A percentile compares a stretch with the other conserved stretches of the same genome.
Conservation (phyloP, 345 rosid species). For the Acer negundo region DNA sequence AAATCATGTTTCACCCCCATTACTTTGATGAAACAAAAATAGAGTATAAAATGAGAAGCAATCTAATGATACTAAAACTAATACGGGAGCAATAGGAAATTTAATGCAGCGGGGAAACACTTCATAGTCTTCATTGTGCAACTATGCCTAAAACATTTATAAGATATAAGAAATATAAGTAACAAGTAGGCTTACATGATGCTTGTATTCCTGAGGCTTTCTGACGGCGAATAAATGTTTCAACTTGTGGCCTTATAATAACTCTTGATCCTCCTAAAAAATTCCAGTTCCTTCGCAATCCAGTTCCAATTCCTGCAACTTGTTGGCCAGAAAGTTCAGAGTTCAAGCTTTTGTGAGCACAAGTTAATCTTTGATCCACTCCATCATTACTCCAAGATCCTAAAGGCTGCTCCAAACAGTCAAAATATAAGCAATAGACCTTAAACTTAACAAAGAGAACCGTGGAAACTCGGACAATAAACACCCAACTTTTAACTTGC, state of each 20-base stretch:
- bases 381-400: conserved; percentile 22
- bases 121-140: neutral
- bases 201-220: conserved; percentile 50
- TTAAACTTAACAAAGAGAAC: conserved; percentile 15
- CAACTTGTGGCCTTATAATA: conserved; percentile 27
- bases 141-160: neutral
- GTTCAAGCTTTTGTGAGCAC: conserved; percentile 30
- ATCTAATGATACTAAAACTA: neutral
- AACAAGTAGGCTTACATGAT: conserved; percentile 61
- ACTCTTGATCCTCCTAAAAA: conserved; percentile 62
- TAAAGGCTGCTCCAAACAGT: conserved; percentile 33
- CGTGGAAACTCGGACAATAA: conserved; percentile 13
- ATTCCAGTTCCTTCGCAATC: conserved; percentile 47
- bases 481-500: neutral
- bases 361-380: conserved; percentile 27
- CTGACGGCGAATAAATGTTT: conserved; percentile 22
- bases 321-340: conserved; percentile 27
- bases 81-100: neutral
- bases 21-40: neutral
- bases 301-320: conserved; percentile 30
- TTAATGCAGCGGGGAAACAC: neutral
- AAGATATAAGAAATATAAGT: neutral
- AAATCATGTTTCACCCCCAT: neutral
- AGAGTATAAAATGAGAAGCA: neutral
- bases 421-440: conserved; percentile 35